Percentiles rank a stretch among this genome's conserved stretches.
Conservation (phyloP, 768 basidiomycete genomes). For the Inosperma sp. region DNA sequence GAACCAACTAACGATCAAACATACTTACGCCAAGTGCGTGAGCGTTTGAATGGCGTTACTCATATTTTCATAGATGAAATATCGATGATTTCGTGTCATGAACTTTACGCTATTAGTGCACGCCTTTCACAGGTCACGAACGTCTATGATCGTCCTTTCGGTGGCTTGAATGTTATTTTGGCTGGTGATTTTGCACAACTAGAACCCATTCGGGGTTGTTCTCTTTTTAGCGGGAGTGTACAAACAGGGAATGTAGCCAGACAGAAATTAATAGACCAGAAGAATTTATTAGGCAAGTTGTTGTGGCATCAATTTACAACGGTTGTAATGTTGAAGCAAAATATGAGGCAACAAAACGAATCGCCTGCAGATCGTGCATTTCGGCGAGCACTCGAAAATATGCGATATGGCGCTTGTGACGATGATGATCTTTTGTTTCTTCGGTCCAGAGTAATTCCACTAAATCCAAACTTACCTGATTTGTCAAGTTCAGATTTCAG, state of each 20-base stretch:
- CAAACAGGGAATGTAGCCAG: not conserved
- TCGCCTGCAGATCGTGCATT: conserved; percentile 25
- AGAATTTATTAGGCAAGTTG: not conserved
- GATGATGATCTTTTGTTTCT: conserved; percentile 29
- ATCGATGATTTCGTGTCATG: conserved; percentile 14
- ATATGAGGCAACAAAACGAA: conserved; percentile 30
- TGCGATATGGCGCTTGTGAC: conserved; percentile 31
- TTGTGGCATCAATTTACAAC: conserved; percentile 6
- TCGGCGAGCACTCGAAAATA: conserved; percentile 20
- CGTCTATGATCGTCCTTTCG: conserved; percentile 5
- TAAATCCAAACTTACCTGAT: conserved; percentile 2
- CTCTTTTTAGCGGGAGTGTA: not conserved
- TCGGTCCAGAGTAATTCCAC: conserved; percentile 15
- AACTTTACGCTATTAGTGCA: conserved; percentile 11
- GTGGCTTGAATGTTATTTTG: conserved; percentile 3
- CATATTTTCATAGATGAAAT: conserved; percentile 18
- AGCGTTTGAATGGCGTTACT: conserved; percentile 1
- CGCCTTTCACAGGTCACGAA: not conserved
- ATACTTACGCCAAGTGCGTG: not conserved
- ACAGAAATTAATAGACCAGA: not conserved
- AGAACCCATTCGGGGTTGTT: not conserved
- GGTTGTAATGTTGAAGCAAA: conserved; percentile 22
- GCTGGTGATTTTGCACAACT: conserved; percentile 11
- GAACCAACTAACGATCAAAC: not conserved
- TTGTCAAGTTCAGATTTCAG: conserved; percentile 19